Conservation (phyloP, 257 asterid species). For the Jaltomata sinuosa region DNA sequence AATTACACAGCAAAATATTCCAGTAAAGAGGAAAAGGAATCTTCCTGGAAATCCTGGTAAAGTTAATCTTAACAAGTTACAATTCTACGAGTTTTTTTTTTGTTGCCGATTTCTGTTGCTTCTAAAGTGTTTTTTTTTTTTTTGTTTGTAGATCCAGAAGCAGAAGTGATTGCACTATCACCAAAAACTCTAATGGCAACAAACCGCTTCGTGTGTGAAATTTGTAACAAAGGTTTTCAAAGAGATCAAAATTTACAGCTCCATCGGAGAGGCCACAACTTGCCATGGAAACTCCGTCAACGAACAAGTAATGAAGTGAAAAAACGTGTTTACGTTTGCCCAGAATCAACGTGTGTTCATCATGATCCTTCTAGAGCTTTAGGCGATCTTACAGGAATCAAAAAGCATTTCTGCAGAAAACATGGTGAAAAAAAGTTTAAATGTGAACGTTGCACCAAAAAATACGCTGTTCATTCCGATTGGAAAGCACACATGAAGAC, state of each 20-base stretch:
- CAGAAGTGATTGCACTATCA: slow-evolving; percentile 79
- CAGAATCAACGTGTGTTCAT: slow-evolving; percentile 58
- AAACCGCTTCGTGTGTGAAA: slow-evolving; percentile 79
- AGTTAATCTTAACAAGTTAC: not conserved
- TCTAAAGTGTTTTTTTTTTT: not conserved
- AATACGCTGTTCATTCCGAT: slow-evolving; percentile 78
- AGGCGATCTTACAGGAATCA: slow-evolving; percentile 90
- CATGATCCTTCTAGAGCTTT: slow-evolving; percentile 82
- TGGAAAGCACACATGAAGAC: slow-evolving; percentile 95
- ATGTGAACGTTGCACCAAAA: slow-evolving; percentile 83
- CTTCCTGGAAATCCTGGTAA: slow-evolving; percentile 99
- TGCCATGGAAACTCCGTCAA: slow-evolving; percentile 93
- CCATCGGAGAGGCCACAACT: slow-evolving; percentile 84
- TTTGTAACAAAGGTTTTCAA: slow-evolving; percentile 91
- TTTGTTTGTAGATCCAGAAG: slow-evolving; percentile 68
- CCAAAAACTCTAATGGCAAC: slow-evolving; percentile 71
- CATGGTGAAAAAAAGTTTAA: slow-evolving; percentile 86
- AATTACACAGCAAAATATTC: slow-evolving; percentile 10
- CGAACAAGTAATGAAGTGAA: slow-evolving; percentile 41
- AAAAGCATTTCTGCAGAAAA: slow-evolving; percentile 81
- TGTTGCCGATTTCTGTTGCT: not conserved
- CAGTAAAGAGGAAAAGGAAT: slow-evolving; percentile 58
- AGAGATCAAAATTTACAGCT: slow-evolving; percentile 92
- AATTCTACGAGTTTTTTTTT: not conserved
- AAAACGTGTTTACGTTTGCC: slow-evolving; percentile 87